Evolutionary conservation across 202 grass and related monocot species (phyloP).

Genomic region (Panicum hallii): DNA sequence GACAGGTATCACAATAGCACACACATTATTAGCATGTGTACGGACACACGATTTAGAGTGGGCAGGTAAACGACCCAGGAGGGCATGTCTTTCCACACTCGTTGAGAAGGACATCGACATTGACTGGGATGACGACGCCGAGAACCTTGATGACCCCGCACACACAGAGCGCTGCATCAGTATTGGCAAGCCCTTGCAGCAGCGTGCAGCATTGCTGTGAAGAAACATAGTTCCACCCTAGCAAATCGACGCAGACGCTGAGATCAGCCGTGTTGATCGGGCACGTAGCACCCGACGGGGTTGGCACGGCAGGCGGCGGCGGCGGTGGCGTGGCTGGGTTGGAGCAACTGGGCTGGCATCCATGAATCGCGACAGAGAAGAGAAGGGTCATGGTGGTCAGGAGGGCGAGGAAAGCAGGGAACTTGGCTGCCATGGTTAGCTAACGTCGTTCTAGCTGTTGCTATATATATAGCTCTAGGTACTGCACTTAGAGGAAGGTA

Average conservation of each 20-base stretch:
- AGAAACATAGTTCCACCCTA: not conserved
- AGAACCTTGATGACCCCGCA: constrained; percentile 46
- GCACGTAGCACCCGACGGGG: constrained; percentile 37
- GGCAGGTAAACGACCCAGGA: constrained; percentile 45
- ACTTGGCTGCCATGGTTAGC: not conserved
- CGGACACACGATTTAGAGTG: not conserved
- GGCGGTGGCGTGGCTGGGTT: not conserved
- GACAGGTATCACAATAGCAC: not conserved
- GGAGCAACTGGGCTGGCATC: constrained; percentile 30
- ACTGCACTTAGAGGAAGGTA: not conserved
- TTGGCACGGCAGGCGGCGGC: not conserved
- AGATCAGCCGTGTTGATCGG: constrained; percentile 28
- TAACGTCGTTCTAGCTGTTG: not conserved
- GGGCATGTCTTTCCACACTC: constrained; percentile 46
- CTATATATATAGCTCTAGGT: not conserved
- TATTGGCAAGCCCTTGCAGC: constrained; percentile 25
- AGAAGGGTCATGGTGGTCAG: not conserved
- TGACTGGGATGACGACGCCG: not conserved
- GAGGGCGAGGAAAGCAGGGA: not conserved
- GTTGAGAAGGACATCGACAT: constrained; percentile 49
- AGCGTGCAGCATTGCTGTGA: constrained; percentile 37
- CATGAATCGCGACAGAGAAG: not conserved
- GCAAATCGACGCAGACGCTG: constrained; percentile 37
- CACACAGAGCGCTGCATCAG: constrained; percentile 44
- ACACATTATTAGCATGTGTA: not conserved